These are phyloP conservation scores for Aspergillus fijiensis DNA, from an alignment of 2,329 filamentous ascomycete species.

Conservation along the genomic window DNA sequence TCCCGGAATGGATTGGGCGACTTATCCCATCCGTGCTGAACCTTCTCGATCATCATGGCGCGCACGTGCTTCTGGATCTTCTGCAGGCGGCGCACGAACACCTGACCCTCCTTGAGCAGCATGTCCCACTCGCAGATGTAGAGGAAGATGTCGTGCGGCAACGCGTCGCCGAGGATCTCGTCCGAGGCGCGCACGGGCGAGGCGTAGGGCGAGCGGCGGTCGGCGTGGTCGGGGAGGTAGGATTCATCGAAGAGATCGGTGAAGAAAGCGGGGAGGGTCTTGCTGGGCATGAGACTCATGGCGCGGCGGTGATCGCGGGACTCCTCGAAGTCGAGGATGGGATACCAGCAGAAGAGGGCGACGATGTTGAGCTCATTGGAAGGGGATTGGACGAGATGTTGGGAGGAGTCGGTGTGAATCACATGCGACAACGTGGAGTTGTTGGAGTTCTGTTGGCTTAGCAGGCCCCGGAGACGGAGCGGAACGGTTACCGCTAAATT, in stretches of 20 bases:
- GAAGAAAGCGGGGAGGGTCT: slow-evolving; percentile 49
- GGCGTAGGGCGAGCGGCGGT: slow-evolving; percentile 59
- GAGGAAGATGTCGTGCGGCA: slow-evolving; percentile 62
- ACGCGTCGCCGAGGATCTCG: slow-evolving; percentile 51
- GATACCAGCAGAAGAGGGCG: slow-evolving; percentile 62
- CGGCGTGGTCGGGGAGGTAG: slow-evolving; percentile 47
- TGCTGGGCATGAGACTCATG: slow-evolving; percentile 54
- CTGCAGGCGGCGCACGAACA: slow-evolving; percentile 44
- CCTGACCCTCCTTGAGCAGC: slow-evolving; percentile 59
- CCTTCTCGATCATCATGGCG: slow-evolving; percentile 47
- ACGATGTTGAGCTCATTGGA: slow-evolving; percentile 50
- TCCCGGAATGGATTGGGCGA: slow-evolving; percentile 49
- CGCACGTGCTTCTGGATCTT: slow-evolving; percentile 45
- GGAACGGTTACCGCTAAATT: slow-evolving; percentile 64
- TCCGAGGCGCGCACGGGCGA: slow-evolving; percentile 58
- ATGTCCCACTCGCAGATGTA: slow-evolving; percentile 68
- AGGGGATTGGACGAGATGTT: slow-evolving; percentile 35
- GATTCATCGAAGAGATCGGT: slow-evolving; percentile 51
- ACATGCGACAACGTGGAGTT: slow-evolving; percentile 9
- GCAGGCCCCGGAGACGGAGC: slow-evolving; percentile 52
- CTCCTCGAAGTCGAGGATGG: slow-evolving; percentile 61
- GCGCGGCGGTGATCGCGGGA: slow-evolving; percentile 59
- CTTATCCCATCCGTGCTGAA: slow-evolving; percentile 52
- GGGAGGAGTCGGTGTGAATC: slow-evolving; percentile 33
- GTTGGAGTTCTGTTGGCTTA: slow-evolving; percentile 17